A percentile compares a stretch with the other conserved stretches of the same genome.
phyloP scores from a whole-genome alignment of 495 filamentous ascomycete species.

The Bombardia bombarda region DNA sequence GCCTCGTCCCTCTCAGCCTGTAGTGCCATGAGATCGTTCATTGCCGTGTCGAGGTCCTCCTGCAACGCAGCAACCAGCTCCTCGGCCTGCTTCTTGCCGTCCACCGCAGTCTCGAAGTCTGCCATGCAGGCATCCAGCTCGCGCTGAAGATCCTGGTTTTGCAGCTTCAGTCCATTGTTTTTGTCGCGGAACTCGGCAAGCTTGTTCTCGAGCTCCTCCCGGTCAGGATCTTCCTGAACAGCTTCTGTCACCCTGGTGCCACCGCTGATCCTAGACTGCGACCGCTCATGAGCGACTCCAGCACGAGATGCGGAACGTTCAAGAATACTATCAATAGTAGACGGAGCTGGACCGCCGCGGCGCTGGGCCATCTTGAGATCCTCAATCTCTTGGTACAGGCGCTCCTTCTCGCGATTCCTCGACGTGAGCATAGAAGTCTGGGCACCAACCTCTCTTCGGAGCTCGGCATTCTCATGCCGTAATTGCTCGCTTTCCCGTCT shows the following conservation, averaged over 20 bases:
- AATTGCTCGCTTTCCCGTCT: constrained; percentile 63
- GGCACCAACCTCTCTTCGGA: constrained; percentile 85
- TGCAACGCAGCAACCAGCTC: constrained; percentile 56
- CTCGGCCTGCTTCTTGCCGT: constrained; percentile 49
- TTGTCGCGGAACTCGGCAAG: constrained; percentile 79
- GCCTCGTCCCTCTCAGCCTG: constrained; percentile 84
- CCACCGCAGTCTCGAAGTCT: constrained; percentile 57
- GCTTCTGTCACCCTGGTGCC: constrained; percentile 53
- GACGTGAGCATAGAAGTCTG: constrained; percentile 98
- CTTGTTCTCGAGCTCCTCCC: constrained; percentile 77
- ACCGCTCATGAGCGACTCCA: constrained; percentile 52
- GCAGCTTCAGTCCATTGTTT: constrained; percentile 72
- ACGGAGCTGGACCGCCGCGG: constrained; percentile 46
- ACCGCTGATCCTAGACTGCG: constrained; percentile 65
- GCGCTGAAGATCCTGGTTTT: constrained; percentile 70
- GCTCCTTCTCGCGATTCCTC: constrained; percentile 87
- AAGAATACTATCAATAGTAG: constrained; percentile 83
- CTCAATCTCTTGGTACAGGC: constrained; percentile 93
- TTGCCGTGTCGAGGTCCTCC: constrained; percentile 66
- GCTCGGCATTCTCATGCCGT: constrained; percentile 84
- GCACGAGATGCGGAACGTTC: constrained; percentile 87
- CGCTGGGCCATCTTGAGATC: constrained; percentile 83
- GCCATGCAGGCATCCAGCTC: constrained; percentile 62
- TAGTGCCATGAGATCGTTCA: constrained; percentile 73
- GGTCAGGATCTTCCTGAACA: constrained; percentile 66